Evolutionary conservation across 2,329 filamentous ascomycete genomes (phyloP).

Genomic region (Onygenales sp.): DNA sequence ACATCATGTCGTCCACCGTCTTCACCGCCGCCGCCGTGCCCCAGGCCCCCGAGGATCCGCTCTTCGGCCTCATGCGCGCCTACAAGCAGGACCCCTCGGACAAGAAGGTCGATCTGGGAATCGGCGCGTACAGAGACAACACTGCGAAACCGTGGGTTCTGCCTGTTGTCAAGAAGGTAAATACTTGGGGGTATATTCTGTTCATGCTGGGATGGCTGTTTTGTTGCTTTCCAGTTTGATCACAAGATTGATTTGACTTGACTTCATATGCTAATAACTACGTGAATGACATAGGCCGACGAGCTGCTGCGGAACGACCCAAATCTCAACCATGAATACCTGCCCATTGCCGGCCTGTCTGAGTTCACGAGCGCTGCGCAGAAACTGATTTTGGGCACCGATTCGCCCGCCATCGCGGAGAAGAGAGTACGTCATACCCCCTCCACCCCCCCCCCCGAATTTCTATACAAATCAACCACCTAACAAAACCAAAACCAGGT

Average conservation of each 20-base stretch:
- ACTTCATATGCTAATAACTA: conserved; percentile 1
- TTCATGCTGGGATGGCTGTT: not conserved
- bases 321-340: conserved; percentile 93
- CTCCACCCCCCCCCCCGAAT: not conserved
- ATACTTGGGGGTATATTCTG: not conserved
- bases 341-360: conserved; percentile 81
- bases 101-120: conserved; percentile 87
- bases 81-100: conserved; percentile 66
- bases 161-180: conserved; percentile 89
- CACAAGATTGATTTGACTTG: not conserved
- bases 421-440: conserved; percentile 51
- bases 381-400: conserved; percentile 72
- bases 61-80: conserved; percentile 86
- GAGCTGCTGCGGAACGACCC: conserved; percentile 81
- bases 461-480: not conserved
- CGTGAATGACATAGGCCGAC: conserved; percentile 59
- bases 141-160: conserved; percentile 96
- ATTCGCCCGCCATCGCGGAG: conserved; percentile 73
- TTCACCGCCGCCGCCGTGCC: conserved; percentile 72
- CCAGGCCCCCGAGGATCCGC: conserved; percentile 85
- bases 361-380: conserved; percentile 83
- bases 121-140: conserved; percentile 92
- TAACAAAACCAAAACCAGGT: conserved; percentile 32
- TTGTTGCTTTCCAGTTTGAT: not conserved
- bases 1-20: conserved; percentile 29